Evolutionary conservation across 257 asterid genomes (phyloP), one percentile per base, ranked within the genome.

Genomic region (Ilex aquifolium): DNA sequence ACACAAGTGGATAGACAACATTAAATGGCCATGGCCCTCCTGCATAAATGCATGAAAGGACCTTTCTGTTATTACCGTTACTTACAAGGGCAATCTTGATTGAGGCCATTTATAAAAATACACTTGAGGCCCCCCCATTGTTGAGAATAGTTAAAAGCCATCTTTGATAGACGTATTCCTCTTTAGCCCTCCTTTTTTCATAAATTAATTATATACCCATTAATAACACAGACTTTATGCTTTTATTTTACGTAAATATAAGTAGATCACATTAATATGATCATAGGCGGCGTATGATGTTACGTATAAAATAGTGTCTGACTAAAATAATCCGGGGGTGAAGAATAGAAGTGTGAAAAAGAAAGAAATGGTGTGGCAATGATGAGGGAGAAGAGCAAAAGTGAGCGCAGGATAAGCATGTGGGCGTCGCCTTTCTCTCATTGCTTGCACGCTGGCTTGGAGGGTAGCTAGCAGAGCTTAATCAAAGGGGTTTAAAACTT

Each of bases 321-420:
- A 74, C 77, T 72, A 76, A 78, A 71, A 68, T 73, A 84, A 71
- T 80, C 62, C 44, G 55, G 59, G 61, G 58, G 32, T 61, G 36
- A 58, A 63, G 58, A 76, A 50, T 32, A 56, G 60, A 53, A 70
- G 44, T 55, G 65, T 64, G 52, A 71, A 63, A 30, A 44, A 59
- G 50, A 56, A 62, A 71, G 61, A 66, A 32, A 62, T 61, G 77
- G 63, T 69, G 71, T 48, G 58, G 86, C 75, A 82, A 83, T 83
- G 88, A 85, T 84, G 91, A 82, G 80, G 59, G 69, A 67, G 76
- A 74, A 70, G 77, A 75, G 69, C 77, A 69, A 62, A 51, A 72
- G 90, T 80, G 78, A 86, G 84, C 77, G 69, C 79, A 69, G 63
- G 79, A 76, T 78, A 83, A 81, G 82, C 86, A 87, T 88, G 86